These are phyloP conservation scores for Teunomyces pallodes DNA, from an alignment of 805 yeast species.

Conservation along the genomic window DNA sequence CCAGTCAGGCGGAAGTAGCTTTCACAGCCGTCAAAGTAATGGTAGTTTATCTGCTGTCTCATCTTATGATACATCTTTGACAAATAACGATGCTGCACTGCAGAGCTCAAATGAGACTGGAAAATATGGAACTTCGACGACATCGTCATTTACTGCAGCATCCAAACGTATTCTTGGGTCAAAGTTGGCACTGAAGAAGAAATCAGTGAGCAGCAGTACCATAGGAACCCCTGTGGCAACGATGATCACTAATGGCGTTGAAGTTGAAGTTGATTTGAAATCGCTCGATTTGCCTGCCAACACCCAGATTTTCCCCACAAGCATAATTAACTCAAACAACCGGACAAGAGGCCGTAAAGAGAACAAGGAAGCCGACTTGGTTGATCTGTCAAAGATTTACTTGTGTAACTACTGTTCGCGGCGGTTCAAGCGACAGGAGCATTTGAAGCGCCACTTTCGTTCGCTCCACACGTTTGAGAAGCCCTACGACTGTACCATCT, in stretches of 20 bases:
- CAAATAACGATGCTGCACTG: background rate
- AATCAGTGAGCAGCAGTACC: constrained; percentile 8
- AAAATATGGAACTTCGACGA: background rate
- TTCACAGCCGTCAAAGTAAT: background rate
- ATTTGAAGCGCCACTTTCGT: constrained; percentile 69
- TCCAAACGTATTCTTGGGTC: constrained; percentile 41
- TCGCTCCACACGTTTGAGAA: constrained; percentile 72
- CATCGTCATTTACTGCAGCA: constrained; percentile 17
- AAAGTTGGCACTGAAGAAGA: constrained; percentile 32
- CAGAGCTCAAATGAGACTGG: background rate
- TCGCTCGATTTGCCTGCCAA: constrained; percentile 40
- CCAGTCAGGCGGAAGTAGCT: background rate
- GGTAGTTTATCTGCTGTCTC: background rate
- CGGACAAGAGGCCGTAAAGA: constrained; percentile 65
- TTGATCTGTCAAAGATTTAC: constrained; percentile 52
- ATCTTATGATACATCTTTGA: background rate
- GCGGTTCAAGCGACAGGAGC: constrained; percentile 72
- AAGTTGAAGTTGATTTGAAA: constrained; percentile 40
- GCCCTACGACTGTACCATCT: constrained; percentile 61
- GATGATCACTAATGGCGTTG: constrained; percentile 26
- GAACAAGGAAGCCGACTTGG: constrained; percentile 52
- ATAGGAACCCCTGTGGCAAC: constrained; percentile 15
- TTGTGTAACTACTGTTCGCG: constrained; percentile 65
- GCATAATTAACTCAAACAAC: constrained; percentile 28
- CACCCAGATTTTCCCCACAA: constrained; percentile 36